Evolutionary conservation across 257 asterid species (phyloP).

Genomic region (Solanum lycopersicoides): DNA sequence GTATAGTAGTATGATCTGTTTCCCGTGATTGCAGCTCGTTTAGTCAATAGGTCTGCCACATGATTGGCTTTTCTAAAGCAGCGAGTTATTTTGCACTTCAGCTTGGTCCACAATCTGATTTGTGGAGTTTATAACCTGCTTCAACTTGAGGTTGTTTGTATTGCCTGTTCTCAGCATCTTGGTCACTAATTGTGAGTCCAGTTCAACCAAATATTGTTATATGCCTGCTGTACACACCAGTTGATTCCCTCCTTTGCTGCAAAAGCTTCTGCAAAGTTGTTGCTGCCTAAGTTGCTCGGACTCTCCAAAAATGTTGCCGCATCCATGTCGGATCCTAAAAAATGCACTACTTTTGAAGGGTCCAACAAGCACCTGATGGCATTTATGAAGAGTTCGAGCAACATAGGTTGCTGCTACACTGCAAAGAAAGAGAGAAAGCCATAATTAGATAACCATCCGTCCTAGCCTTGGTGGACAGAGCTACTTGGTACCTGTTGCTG

Average conservation of each 20-base stretch:
- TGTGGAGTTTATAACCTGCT: not conserved
- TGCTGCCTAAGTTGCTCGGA: not conserved
- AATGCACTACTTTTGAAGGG: too few relatives aligned
- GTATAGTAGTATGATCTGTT: not conserved
- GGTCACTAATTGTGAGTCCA: not conserved
- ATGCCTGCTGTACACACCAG: not conserved
- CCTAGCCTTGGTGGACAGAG: too few relatives aligned
- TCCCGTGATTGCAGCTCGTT: not conserved
- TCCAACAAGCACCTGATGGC: too few relatives aligned
- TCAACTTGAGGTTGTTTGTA: not conserved
- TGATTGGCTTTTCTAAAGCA: not conserved
- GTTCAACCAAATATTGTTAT: not conserved
- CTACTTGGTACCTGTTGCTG: too few relatives aligned
- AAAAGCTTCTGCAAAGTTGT: not conserved
- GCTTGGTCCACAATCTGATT: not conserved
- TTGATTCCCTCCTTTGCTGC: not conserved
- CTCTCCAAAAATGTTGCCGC: too few relatives aligned
- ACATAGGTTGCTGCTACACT: not conserved
- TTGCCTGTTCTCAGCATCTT: not conserved
- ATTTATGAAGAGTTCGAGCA: too few relatives aligned
- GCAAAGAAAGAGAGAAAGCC: not conserved
- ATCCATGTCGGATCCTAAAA: too few relatives aligned
- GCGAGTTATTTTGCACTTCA: not conserved
- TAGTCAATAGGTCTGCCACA: not conserved
- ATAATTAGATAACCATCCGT: not conserved